Evolutionary conservation across 2,329 filamentous ascomycete species (phyloP), one percentile per base, ranked within the genome.

Genomic region (Ceratocystis albifundus): DNA sequence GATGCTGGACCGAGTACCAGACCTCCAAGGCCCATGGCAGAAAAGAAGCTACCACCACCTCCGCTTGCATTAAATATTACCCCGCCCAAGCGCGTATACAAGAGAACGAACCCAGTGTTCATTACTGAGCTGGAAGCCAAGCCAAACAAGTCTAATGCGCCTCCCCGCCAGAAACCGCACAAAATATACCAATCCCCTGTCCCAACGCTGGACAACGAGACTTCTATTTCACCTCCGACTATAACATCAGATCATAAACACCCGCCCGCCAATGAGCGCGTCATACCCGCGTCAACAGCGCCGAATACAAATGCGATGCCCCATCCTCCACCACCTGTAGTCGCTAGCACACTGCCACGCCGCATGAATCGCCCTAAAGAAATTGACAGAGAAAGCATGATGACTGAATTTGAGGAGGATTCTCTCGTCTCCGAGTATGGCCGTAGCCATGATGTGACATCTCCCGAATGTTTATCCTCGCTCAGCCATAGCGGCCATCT

Each of bases 351-450:
- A 32, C 53, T 8, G 15, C 57, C 12, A 46, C 65, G 46, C 45
- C 32, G 44, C 20, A 20, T 12, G 55, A 45, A 48, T 25, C 68
- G 61, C 64, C 32, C 36, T 65, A 55, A 64, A 62, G 59, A 69
- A 69, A 46, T 71, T 73, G 8, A 75, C 74, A 25, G 67, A 3
- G 76, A 79, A 66, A 79, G 81, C 72, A 75, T 78, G 66, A 74
- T 81, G 69, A 79, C 80, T 7, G 77, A 84, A 72, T 80, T 83
- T 67, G 80, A 83, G 68, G 78, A 83, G 73, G 78, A 81, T 70
- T 74, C 77, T 57, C 59, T 71, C 61, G 73, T 75, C 2, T 69
- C 69, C 25, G 67, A 69, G 12, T 66, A 68, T 3, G 53, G 53
- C 12, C 53, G 53, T 17, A 17, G 25, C 6, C 70, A 77, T 69